A percentile compares a stretch with the other conserved stretches of the same genome.
Conservation (phyloP, 768 basidiomycete species). For the Myochromella boudieri region DNA sequence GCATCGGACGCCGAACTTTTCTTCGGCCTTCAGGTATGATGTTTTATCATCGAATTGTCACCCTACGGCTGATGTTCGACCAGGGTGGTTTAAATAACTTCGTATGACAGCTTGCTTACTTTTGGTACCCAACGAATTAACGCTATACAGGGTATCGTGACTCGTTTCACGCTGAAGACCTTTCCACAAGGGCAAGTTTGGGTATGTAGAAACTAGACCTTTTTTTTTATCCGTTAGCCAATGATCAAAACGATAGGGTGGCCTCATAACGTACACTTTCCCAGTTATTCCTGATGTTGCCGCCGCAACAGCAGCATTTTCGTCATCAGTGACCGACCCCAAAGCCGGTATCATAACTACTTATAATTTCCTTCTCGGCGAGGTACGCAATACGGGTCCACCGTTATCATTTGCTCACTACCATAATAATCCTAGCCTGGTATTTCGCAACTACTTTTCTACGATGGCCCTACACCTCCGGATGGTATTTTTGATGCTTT, state of each 20-base stretch:
- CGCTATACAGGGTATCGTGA: constrained; percentile 51
- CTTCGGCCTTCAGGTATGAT: constrained; percentile 37
- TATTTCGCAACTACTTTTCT: constrained; percentile 47
- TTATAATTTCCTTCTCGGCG: constrained; percentile 35
- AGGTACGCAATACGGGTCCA: no score
- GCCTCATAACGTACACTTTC: constrained; percentile 35
- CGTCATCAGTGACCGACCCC: constrained; percentile 42
- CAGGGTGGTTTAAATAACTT: constrained; percentile 69
- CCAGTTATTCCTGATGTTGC: constrained; percentile 22
- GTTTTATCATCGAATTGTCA: neutral
- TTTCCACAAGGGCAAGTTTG: constrained; percentile 58
- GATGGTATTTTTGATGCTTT: constrained; percentile 52
- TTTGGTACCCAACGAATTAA: neutral
- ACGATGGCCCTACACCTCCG: constrained; percentile 53
- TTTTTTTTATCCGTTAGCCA: neutral
- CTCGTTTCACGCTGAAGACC: constrained; percentile 52
- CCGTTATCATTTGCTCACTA: no score
- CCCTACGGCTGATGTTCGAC: neutral
- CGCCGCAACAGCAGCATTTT: constrained; percentile 40
- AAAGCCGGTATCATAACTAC: constrained; percentile 51
- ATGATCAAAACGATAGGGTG: constrained; percentile 38
- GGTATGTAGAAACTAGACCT: constrained; percentile 34
- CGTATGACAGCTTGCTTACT: constrained; percentile 16
- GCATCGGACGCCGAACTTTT: constrained; percentile 37
- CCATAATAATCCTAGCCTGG: neutral